Evolutionary conservation across 371 early-diverging fungal species (phyloP).

Genomic region (Lichtheimia corymbifera): DNA sequence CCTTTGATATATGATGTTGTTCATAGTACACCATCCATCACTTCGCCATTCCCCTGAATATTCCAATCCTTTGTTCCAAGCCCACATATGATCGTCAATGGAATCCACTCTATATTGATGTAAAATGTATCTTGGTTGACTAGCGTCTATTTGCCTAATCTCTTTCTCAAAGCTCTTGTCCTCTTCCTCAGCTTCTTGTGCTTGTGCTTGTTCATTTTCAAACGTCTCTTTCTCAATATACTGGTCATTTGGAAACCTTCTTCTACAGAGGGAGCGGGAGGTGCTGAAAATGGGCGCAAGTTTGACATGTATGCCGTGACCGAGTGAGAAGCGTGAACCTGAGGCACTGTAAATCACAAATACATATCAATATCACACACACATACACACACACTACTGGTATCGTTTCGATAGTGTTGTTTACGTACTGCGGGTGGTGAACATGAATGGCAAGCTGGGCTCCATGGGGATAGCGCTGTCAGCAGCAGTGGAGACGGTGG

Average conservation of each 20-base stretch:
- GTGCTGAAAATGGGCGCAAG: constrained; percentile 40
- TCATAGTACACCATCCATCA: neutral
- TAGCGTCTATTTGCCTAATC: constrained; percentile 69
- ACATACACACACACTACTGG: too few species aligned
- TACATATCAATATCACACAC: neutral
- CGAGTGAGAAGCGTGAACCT: constrained; percentile 8
- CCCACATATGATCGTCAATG: neutral
- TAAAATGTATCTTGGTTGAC: neutral
- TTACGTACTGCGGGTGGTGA: constrained; percentile 12
- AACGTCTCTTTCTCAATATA: constrained; percentile 74
- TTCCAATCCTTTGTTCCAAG: too few species aligned
- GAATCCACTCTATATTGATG: neutral
- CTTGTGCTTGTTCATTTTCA: constrained; percentile 91
- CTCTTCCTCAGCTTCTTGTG: constrained; percentile 82
- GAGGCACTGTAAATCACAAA: constrained; percentile 3
- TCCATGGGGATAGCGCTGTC: constrained; percentile 11
- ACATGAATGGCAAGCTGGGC: constrained; percentile 10
- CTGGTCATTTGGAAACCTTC: constrained; percentile 57
- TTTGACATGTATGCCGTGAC: constrained; percentile 38
- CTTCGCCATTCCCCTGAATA: neutral
- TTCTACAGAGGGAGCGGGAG: constrained; percentile 31
- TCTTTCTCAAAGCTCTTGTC: constrained; percentile 76
- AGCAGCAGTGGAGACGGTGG: constrained; percentile 10
- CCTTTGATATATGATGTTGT: too few species aligned
- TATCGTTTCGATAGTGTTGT: neutral